Conservation (phyloP, 1,284 basidiomycete species). For the Ceratorhiza oryzae-sativae region DNA sequence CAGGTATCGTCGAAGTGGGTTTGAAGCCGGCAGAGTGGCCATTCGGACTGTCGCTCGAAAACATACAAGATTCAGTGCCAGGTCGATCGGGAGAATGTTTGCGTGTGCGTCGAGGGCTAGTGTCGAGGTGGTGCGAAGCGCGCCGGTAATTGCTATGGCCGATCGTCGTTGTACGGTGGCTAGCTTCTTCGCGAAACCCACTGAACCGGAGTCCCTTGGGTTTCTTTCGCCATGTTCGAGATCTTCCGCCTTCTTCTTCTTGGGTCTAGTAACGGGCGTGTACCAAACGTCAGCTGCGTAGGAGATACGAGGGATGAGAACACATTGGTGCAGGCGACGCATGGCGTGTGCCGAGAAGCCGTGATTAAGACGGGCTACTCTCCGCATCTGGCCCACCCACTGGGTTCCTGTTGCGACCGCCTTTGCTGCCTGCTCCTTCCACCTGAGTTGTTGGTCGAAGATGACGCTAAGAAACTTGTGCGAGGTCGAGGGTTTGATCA, state of each 20-base stretch:
- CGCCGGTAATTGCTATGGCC: conserved; percentile 34
- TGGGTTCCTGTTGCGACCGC: conserved; percentile 7
- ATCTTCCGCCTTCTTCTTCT: conserved; percentile 8
- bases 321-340: conserved; percentile 21
- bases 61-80: conserved; percentile 14
- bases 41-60: conserved; percentile 20
- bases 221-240: neutral
- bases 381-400: conserved; percentile 33
- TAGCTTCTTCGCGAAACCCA: neutral
- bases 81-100: conserved; percentile 17
- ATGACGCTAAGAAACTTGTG: conserved; percentile 40
- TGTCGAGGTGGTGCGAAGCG: conserved; percentile 36
- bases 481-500: neutral
- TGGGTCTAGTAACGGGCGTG: neutral
- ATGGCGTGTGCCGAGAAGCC: conserved; percentile 37
- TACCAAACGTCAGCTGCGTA: conserved; percentile 39
- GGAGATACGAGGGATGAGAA: conserved; percentile 35
- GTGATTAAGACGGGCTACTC: conserved; percentile 37
- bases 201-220: neutral
- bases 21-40: conserved; percentile 18
- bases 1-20: conserved; percentile 22
- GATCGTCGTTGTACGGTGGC: conserved; percentile 33
- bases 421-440: conserved; percentile 23
- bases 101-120: conserved; percentile 32
- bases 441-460: conserved; percentile 40